Evolutionary conservation across 2,329 filamentous ascomycete species (phyloP).

Genomic region (Mycogone perniciosa): DNA sequence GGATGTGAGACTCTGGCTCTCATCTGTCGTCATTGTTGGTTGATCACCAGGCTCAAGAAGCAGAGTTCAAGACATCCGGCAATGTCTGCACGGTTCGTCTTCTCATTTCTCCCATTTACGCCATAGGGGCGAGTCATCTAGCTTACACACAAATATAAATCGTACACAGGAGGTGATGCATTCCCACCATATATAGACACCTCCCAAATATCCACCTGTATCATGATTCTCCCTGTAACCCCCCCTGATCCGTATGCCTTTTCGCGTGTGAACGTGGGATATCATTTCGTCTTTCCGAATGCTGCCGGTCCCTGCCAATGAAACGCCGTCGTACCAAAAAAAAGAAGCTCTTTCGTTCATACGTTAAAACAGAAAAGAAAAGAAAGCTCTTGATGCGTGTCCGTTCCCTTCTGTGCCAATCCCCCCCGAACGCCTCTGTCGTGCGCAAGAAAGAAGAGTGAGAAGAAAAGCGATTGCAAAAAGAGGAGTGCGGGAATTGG

Average conservation of each 20-base stretch:
- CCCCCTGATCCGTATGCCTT: slow-evolving; percentile 9
- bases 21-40: no score
- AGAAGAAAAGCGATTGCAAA: not conserved
- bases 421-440: not conserved
- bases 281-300: slow-evolving; percentile 11
- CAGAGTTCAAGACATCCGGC: not conserved
- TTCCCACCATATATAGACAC: not conserved
- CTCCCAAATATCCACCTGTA: not conserved
- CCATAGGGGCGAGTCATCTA: slow-evolving; percentile 11
- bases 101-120: not conserved
- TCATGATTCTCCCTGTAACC: not conserved
- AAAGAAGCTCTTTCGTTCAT: slow-evolving; percentile 1
- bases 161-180: slow-evolving; percentile 5
- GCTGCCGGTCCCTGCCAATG: not conserved
- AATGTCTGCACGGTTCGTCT: not conserved
- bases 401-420: not conserved
- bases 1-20: no score
- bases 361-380: not conserved
- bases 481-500: not conserved
- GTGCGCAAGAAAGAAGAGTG: not conserved
- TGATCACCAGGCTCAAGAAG: no score
- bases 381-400: not conserved
- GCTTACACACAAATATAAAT: slow-evolving; percentile 4
- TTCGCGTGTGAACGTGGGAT: slow-evolving; percentile 9
- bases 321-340: slow-evolving; percentile 11